Evolutionary conservation across 1,139 yeast species (phyloP), one percentile per base, ranked within the genome.

Genomic region (Blastobotrys arbuscula): DNA sequence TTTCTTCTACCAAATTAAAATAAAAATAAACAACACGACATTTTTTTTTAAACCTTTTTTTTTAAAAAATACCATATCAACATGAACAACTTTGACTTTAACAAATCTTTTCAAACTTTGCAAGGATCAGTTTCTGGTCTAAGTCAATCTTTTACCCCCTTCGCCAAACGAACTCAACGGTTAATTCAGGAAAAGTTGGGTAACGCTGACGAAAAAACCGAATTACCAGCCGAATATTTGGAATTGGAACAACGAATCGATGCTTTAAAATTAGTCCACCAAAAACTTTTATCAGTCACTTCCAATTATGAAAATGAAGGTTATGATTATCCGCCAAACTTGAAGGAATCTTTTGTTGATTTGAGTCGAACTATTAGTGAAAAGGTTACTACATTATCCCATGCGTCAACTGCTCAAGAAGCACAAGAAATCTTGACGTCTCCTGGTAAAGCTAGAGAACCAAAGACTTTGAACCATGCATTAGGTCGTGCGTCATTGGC

Each of bases 391-490:
- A 85, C 81, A 54, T 74, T 86, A 56, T 77, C 90, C 24, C 78
- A 77, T 61, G 96, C 92, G 20, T 78, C 85, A 44, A 77, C 86
- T 18, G 88, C 94, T 3, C 78, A 82, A 13, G 96, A 88, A 64
- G 95, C 94, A 1, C 95, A 86, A 67, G 79, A 84, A 18, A 87
- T 88, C 21, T 70, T 87, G 53, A 71, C 83, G 40, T 57, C 71
- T 26, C 78, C 86, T 18, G 73, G 74, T 38, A 15, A 38, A 12
- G 77, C 77, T 42, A 78, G 78, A 55, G 86, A 84, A 44, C 95
- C 95, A 57, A 85, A 85, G 75, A 87, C 96, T 12, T 73, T 87
- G 62, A 82, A 84, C 68, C 94, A 85, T 64, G 95, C 96, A 3
- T 73, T 87, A 55, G 78, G 89, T 43, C 78, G 95, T 51, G 94